phyloP scores from a whole-genome alignment of 257 asterid genomes.

The Ilex asprella region DNA sequence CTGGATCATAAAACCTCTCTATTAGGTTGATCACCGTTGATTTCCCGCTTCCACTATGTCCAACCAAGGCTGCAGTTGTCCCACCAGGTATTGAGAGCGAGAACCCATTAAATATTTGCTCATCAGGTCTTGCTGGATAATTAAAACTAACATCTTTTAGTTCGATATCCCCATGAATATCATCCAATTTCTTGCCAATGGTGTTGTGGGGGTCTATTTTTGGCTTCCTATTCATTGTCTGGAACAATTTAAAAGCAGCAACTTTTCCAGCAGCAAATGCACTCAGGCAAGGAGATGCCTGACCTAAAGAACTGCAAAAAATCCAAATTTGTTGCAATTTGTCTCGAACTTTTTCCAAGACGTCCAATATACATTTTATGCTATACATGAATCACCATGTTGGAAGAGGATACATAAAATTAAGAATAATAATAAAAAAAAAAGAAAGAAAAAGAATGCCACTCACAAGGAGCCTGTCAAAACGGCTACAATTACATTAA shows the following conservation, averaged over 20 bases:
- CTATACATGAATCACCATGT: not conserved
- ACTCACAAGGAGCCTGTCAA: not conserved
- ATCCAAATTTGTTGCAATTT: not conserved
- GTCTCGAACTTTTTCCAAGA: too few relatives aligned
- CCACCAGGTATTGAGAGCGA: constrained; percentile 41
- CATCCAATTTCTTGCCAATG: constrained; percentile 39
- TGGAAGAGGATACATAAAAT: too few relatives aligned
- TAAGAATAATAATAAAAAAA: too few relatives aligned
- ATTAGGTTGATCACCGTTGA: constrained; percentile 60
- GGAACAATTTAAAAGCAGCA: constrained; percentile 59
- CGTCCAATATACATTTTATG: not conserved
- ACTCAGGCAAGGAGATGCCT: constrained; percentile 42
- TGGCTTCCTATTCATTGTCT: constrained; percentile 46
- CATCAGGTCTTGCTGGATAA: constrained; percentile 76
- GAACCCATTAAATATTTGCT: constrained; percentile 61
- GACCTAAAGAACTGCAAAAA: constrained; percentile 50
- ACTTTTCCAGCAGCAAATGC: constrained; percentile 67
- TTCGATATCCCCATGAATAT: constrained; percentile 56
- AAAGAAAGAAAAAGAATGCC: not conserved
- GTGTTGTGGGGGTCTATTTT: constrained; percentile 41
- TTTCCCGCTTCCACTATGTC: constrained; percentile 88
- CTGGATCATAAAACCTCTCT: constrained; percentile 73
- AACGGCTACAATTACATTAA: not conserved
- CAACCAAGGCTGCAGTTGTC: constrained; percentile 61
- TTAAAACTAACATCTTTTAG: constrained; percentile 50